Percentiles rank a stretch among this genome's conserved stretches.
phyloP scores from a whole-genome alignment of 176 grass and related monocot species.

The Dendrocalamus sinicus region DNA sequence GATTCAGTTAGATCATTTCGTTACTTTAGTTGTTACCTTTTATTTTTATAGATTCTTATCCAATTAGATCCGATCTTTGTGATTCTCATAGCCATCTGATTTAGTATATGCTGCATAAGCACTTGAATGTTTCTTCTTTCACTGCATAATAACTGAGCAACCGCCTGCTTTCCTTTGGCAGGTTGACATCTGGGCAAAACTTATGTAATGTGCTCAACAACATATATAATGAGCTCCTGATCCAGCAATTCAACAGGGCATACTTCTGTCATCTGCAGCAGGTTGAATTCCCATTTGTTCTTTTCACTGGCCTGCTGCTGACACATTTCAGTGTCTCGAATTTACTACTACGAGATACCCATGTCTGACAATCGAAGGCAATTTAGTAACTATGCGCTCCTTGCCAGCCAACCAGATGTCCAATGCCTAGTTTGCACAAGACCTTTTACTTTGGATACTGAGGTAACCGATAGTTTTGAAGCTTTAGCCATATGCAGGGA shows the following conservation, averaged over 20 bases:
- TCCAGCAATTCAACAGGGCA: not conserved
- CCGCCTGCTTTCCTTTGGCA: slow-evolving; percentile 23
- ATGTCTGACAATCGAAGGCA: slow-evolving; percentile 37
- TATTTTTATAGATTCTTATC: not conserved
- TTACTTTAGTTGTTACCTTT: not conserved
- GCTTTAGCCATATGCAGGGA: slow-evolving; percentile 82
- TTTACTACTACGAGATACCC: not conserved
- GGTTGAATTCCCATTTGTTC: not conserved
- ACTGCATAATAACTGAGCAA: not conserved
- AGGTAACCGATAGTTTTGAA: slow-evolving; percentile 73
- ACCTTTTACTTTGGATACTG: slow-evolving; percentile 66
- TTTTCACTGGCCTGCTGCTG: not conserved
- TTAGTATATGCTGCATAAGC: not conserved
- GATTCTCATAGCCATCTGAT: not conserved
- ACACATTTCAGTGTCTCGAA: not conserved
- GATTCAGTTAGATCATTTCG: not conserved
- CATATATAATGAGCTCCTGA: slow-evolving; percentile 25
- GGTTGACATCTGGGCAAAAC: slow-evolving; percentile 1
- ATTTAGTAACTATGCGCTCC: not conserved
- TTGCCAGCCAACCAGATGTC: slow-evolving; percentile 36
- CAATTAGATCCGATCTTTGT: not conserved
- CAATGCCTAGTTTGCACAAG: slow-evolving; percentile 84
- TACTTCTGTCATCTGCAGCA: not conserved
- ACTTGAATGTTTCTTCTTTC: not conserved
- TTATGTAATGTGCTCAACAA: too few species aligned